Evolutionary conservation across 768 basidiomycete species (phyloP), one percentile per base, ranked within the genome.

Genomic region (Termitomyces sp.): DNA sequence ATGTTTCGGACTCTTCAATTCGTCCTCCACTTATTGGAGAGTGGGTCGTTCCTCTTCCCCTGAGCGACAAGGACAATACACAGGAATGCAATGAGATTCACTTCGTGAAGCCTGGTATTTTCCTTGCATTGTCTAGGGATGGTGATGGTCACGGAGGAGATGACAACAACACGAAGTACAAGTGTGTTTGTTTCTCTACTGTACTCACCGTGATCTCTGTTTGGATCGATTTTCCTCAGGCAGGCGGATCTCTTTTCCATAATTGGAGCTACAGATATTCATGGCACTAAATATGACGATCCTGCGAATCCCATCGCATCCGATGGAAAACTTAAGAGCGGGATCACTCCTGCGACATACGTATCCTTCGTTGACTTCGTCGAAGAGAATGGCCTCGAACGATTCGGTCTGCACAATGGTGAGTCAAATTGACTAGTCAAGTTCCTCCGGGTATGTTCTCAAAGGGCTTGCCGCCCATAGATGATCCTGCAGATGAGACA

Each of bases 321-420:
- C 8, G 68, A 71, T 33, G 85, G 85, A 10, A 69, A 71, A 12
- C 69, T 88, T 11, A 72, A 74, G 59, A 65, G 66, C 2, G 69
- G 57, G 41, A 76, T 87, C 63, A 76, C 68, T 0, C 77, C 85
- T 6, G 85, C 81, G 0, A 69, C 68, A 6, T 86, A 85, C 58
- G 73, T 78, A 1, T 67, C 76, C 1, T 89, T 87, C 62, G 78
- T 87, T 21, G 72, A 78, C 67, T 76, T 77, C 28, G 70, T 84
- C 41, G 78, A 87, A 60, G 66, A 72, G 7, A 71, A 68, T 10
- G 79, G 86, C 63, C 73, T 89, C 1, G 78, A 73, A 2, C 67
- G 83, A 40, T 87, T 87, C 59, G 85, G 85, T 9, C 69, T 87
- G 19, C 85, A 86, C 60, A 84, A 84, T 60, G 82, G 83, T 56